These are phyloP conservation scores for Dissoconium aciculare DNA, from an alignment of 2,329 filamentous ascomycete genomes.

Conservation along the genomic window DNA sequence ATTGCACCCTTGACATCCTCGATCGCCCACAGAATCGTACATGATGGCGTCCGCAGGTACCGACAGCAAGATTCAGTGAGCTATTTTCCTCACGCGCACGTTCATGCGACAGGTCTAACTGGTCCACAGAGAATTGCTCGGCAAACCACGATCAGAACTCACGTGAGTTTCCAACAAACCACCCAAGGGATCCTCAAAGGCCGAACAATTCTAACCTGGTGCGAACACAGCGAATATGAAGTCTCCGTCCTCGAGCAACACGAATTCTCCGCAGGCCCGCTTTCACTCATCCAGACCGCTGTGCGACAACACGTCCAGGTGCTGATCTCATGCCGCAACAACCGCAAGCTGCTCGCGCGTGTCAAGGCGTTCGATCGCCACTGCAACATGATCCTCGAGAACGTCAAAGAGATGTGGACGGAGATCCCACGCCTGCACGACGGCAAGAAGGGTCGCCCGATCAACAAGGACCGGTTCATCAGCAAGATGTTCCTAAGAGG, in stretches of 20 bases:
- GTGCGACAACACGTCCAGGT: conserved; percentile 91
- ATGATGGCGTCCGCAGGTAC: conserved; percentile 16
- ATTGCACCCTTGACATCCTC: too few species aligned
- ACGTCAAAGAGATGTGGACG: conserved; percentile 99
- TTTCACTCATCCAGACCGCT: conserved; percentile 92
- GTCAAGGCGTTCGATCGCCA: conserved; percentile 98
- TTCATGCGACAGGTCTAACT: conserved; percentile 9
- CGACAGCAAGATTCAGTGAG: conserved; percentile 33
- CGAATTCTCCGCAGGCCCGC: conserved; percentile 63
- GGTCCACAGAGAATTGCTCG: conserved; percentile 60
- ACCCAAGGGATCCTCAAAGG: conserved; percentile 4
- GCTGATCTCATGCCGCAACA: conserved; percentile 93
- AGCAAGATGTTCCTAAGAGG: conserved; percentile 93
- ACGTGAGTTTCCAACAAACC: conserved; percentile 48
- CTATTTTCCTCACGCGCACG: not conserved
- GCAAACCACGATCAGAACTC: conserved; percentile 77
- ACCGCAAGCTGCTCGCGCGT: conserved; percentile 89
- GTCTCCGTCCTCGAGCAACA: conserved; percentile 68
- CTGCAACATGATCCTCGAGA: conserved; percentile 98
- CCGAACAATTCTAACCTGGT: conserved; percentile 5
- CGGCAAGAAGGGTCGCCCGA: conserved; percentile 74
- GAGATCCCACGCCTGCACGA: conserved; percentile 71
- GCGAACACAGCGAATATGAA: conserved; percentile 61
- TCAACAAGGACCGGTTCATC: conserved; percentile 97
- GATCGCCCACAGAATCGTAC: too few species aligned